These are phyloP conservation scores for Diplocarpon rosae DNA, from an alignment of 2,329 filamentous ascomycete genomes.

Conservation along the genomic window DNA sequence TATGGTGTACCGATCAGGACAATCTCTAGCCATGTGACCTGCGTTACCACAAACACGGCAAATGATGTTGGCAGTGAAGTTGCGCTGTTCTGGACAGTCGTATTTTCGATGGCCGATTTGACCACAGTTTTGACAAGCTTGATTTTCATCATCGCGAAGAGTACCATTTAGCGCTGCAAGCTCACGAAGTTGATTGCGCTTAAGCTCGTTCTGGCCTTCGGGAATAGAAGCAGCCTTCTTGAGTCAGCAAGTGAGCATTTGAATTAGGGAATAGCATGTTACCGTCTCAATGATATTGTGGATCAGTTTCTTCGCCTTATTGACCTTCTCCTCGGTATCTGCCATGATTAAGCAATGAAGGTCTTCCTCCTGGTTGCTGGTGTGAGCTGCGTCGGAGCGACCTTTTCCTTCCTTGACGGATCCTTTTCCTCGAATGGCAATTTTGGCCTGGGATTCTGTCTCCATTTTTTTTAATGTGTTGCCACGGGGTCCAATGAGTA, in stretches of 20 bases:
- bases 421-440: conserved; percentile 98
- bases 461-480: conserved; percentile 99
- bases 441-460: conserved; percentile 91
- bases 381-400: conserved; percentile 95
- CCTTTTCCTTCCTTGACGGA: conserved; percentile 99
- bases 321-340: conserved; percentile 98
- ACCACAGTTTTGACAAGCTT: conserved; percentile 98
- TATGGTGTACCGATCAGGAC: conserved; percentile 60
- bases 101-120: conserved; percentile 99
- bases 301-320: conserved; percentile 96
- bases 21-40: conserved; percentile 96
- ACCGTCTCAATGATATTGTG: conserved; percentile 99
- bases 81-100: conserved; percentile 93
- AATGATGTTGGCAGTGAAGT: conserved; percentile 98
- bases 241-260: conserved; percentile 24
- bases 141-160: conserved; percentile 96
- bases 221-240: conserved; percentile 88
- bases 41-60: conserved; percentile 97
- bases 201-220: conserved; percentile 96
- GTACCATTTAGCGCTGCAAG: conserved; percentile 98
- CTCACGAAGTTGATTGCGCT: conserved; percentile 96
- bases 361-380: conserved; percentile 99
- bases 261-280: conserved; percentile 31
- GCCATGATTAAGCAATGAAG: conserved; percentile 99
- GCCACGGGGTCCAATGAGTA: conserved; percentile 99